These are phyloP conservation scores for Cinchona pubescens DNA, from an alignment of 257 asterid genomes.

Conservation along the genomic window DNA sequence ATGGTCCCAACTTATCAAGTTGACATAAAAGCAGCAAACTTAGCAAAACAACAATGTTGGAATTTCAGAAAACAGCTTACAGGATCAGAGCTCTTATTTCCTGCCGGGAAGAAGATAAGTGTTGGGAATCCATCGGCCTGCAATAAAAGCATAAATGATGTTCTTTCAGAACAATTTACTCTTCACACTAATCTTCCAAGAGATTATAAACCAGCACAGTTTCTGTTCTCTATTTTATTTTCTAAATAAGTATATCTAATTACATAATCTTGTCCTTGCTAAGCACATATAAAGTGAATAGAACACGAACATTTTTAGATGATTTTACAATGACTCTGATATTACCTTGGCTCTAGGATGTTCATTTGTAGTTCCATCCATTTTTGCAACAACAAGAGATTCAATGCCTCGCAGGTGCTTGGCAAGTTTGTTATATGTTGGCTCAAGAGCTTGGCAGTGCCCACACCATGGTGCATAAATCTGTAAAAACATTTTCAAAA, in stretches of 20 bases:
- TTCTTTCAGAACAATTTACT: neutral
- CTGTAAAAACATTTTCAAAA: slow-evolving; percentile 27
- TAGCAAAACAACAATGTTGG: neutral
- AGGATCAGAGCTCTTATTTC: slow-evolving; percentile 71
- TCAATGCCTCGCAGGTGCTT: slow-evolving; percentile 62
- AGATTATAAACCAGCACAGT: neutral
- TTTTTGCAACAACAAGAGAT: slow-evolving; percentile 82
- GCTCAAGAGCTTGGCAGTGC: slow-evolving; percentile 91
- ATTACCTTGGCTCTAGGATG: slow-evolving; percentile 82
- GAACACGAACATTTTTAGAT: neutral
- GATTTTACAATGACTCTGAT: neutral
- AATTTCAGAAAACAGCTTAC: slow-evolving; percentile 39
- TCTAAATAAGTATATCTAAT: neutral
- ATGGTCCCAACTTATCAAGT: neutral
- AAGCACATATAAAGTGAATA: neutral
- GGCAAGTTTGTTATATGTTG: slow-evolving; percentile 86
- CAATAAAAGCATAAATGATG: slow-evolving; percentile 12
- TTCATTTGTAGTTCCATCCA: slow-evolving; percentile 95
- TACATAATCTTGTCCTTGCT: neutral
- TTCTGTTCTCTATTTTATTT: neutral
- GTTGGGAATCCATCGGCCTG: slow-evolving; percentile 97
- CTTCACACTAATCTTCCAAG: neutral
- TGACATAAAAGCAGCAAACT: neutral
- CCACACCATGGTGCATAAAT: slow-evolving; percentile 98
- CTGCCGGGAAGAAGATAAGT: slow-evolving; percentile 89